Percentiles rank a stretch among this genome's conserved stretches.
These are phyloP conservation scores for Colletotrichum sojae DNA, from an alignment of 2,329 filamentous ascomycete species.

Conservation along the genomic window DNA sequence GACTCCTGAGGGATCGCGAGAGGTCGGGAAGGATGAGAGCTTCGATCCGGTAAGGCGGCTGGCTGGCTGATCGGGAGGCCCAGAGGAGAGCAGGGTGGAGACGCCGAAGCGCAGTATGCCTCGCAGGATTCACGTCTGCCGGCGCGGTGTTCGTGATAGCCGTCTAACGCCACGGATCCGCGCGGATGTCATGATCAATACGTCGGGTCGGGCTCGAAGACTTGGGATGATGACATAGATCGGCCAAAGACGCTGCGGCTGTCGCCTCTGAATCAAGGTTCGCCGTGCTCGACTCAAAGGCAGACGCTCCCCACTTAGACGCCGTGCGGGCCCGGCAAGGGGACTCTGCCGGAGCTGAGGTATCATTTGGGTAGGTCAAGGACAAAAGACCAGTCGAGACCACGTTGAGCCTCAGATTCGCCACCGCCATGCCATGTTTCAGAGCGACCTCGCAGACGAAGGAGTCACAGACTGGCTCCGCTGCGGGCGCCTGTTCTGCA, in stretches of 20 bases:
- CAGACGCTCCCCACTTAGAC: conserved; percentile 17
- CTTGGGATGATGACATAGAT: conserved; percentile 4
- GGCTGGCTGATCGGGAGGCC: conserved; percentile 14
- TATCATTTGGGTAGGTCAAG: conserved; percentile 1
- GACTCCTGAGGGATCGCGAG: background rate
- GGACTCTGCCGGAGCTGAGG: conserved; percentile 19
- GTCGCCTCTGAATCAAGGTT: background rate
- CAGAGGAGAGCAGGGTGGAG: background rate
- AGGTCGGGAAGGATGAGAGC: background rate
- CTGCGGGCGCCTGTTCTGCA: conserved; percentile 8
- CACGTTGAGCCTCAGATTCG: conserved; percentile 34
- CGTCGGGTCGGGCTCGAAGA: conserved; percentile 2
- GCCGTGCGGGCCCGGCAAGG: conserved; percentile 13
- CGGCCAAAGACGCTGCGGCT: conserved; percentile 5
- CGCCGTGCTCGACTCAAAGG: conserved; percentile 1
- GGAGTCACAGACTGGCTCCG: conserved; percentile 19
- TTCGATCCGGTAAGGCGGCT: conserved; percentile 30
- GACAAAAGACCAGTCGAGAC: conserved; percentile 13
- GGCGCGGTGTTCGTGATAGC: conserved; percentile 15
- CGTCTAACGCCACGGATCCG: conserved; percentile 25
- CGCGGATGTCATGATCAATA: conserved; percentile 34
- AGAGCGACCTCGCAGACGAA: conserved; percentile 5
- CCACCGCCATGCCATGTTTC: conserved; percentile 26
- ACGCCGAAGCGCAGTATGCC: conserved; percentile 27
- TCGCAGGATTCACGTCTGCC: conserved; percentile 32